Evolutionary conservation across 352 stramenopile species (phyloP).

Genomic region (Albugo laibachii): DNA sequence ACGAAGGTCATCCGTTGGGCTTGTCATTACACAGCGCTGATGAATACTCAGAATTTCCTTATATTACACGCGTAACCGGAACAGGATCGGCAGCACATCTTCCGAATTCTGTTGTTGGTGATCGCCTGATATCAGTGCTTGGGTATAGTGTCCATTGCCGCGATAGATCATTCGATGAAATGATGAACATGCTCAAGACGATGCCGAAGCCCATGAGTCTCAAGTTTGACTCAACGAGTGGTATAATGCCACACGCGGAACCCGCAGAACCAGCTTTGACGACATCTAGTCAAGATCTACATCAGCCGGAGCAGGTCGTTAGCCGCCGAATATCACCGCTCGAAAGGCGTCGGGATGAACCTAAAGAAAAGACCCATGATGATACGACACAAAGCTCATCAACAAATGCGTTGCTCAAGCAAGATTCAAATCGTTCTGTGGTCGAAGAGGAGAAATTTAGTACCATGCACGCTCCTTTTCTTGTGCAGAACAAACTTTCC

Average conservation of each 20-base stretch:
- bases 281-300: not conserved
- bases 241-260: not conserved
- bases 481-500: constrained; percentile 73
- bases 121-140: constrained; percentile 59
- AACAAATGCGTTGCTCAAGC: constrained; percentile 8
- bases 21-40: constrained; percentile 60
- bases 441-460: constrained; percentile 71
- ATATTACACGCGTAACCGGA: constrained; percentile 74
- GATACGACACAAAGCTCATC: constrained; percentile 18
- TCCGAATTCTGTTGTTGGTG: constrained; percentile 47
- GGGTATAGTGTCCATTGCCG: constrained; percentile 58
- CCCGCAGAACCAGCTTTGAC: not conserved
- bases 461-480: constrained; percentile 72
- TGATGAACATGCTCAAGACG: constrained; percentile 73
- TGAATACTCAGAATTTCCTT: constrained; percentile 54
- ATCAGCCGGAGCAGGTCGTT: not conserved
- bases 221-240: constrained; percentile 52
- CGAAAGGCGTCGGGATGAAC: not conserved
- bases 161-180: constrained; percentile 72
- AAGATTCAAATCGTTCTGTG: constrained; percentile 11
- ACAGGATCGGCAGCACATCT: constrained; percentile 60
- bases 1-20: constrained; percentile 47
- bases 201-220: constrained; percentile 74
- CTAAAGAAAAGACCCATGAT: not conserved
- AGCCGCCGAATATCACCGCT: not conserved